Evolutionary conservation across 75 land plant genomes (phyloP), one percentile per base, ranked within the genome.

Genomic region (Sequoiadendron giganteum): DNA sequence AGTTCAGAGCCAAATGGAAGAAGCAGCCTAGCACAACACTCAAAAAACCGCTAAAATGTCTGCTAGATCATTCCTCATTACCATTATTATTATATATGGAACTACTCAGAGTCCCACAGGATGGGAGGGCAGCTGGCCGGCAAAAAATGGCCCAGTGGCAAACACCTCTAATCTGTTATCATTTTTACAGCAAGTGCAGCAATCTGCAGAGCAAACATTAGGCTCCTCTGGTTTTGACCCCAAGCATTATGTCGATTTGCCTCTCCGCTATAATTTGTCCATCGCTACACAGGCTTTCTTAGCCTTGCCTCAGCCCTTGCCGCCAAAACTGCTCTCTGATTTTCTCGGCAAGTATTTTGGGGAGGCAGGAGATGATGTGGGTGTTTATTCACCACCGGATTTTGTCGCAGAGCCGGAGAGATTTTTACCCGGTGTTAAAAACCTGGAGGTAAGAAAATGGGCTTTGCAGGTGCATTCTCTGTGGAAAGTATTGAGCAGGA

Each of bases 401-500:
- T 98, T 91, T 88, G 91, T 56, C 8, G 86, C 91, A 18, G 91
- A 87, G 73, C 99, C 99, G 25, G 85, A 85, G 10, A 91, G 89
- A 39, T 96, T 98, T 86, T 88, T 98, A 89, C 90, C 97, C 18
- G 81, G 87, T 75, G 99, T 97, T 21, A 73, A 91, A 91, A 93
- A 92, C 48, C 79, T 65, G 21, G 88, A 83, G 81, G 93, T 91
- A 36, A 88, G 99, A 42, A 87, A 86, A 14, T 96, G 98, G 96
- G 99, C 99, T 9, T 83, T 97, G 88, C 87, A 96, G 88, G 93
- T 97, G 85, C 99, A 97, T 89, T 78, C 91, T 34, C 85, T 96
- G 61, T 97, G 99, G 98, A 93, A 91, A 87, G 90, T 88, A 65
- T 85, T 97, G 86, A 91, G 94, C 40, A 86, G 99, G 89, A 89